Conservation (phyloP, 148 eudicot species). For the Beta vulgaris region DNA sequence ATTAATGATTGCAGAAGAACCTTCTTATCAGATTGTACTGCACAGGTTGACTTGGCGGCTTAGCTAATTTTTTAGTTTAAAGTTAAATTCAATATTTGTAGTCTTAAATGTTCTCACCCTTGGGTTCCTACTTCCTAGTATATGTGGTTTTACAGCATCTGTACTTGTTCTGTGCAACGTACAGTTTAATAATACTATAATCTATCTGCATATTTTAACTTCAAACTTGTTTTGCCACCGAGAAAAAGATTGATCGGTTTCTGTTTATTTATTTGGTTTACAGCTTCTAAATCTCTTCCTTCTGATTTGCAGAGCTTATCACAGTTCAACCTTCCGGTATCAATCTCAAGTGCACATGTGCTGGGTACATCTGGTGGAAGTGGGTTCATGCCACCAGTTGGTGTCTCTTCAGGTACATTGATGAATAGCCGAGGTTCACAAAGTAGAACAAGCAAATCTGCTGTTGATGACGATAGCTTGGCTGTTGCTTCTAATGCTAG, state of each 20-base stretch:
- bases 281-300: conserved; percentile 3
- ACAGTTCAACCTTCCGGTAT: conserved; percentile 91
- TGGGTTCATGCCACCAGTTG: conserved; percentile 52
- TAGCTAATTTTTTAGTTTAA: not conserved
- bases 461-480: conserved; percentile 44
- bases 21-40: not conserved
- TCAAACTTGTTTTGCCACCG: not conserved
- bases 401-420: conserved; percentile 46
- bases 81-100: not conserved
- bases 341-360: conserved; percentile 70
- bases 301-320: conserved; percentile 77
- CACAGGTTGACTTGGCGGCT: not conserved
- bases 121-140: not conserved
- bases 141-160: not conserved
- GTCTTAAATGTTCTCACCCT: too few species aligned
- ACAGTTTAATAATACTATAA: not conserved
- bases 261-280: not conserved
- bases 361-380: conserved; percentile 56
- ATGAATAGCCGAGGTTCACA: conserved; percentile 43
- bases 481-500: conserved; percentile 35
- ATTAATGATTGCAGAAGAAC: not conserved
- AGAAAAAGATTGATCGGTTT: not conserved
- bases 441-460: conserved; percentile 48
- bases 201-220: not conserved
- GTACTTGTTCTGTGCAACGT: not conserved